Evolutionary conservation across 306 rosid species (phyloP).

Genomic region (Cajanus cajan): DNA sequence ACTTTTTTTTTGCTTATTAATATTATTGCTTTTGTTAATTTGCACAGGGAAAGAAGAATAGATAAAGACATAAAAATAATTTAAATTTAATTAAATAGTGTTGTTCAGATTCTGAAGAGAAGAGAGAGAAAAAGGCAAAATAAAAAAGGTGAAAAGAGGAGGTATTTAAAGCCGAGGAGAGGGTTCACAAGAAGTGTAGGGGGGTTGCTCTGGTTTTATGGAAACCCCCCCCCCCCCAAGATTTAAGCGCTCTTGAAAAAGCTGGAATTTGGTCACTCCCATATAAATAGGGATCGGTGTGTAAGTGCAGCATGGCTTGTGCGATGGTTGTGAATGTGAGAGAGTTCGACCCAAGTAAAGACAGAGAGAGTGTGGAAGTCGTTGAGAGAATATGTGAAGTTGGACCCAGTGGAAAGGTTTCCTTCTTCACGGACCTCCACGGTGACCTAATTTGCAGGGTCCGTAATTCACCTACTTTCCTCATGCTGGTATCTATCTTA

Average conservation of each 20-base stretch:
- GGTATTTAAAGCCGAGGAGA: constrained; percentile 43
- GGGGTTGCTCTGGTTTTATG: neutral
- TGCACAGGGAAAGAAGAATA: neutral
- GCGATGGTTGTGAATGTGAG: constrained; percentile 41
- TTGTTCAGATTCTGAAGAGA: constrained; percentile 29
- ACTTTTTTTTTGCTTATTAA: neutral
- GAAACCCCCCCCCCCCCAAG: neutral
- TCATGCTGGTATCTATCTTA: constrained; percentile 90
- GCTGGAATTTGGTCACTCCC: constrained; percentile 28
- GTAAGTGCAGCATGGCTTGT: neutral
- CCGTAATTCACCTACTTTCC: constrained; percentile 88
- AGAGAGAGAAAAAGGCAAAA: too few relatives aligned
- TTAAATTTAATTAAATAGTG: constrained; percentile 14
- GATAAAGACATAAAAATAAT: constrained; percentile 26
- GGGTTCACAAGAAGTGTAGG: neutral
- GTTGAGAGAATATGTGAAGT: constrained; percentile 82
- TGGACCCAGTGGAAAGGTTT: constrained; percentile 68
- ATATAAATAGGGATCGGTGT: too few relatives aligned
- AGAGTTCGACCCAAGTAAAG: constrained; percentile 64
- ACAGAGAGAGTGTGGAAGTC: constrained; percentile 53
- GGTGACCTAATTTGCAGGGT: constrained; percentile 97
- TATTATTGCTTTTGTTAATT: neutral
- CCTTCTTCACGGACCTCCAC: constrained; percentile 90
- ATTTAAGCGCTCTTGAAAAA: constrained; percentile 34
- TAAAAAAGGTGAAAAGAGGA: constrained; percentile 29